A percentile compares a stretch with the other conserved stretches of the same genome.
These are phyloP conservation scores for Cytospora schulzeri DNA, from an alignment of 2,329 filamentous ascomycete genomes.

Conservation along the genomic window DNA sequence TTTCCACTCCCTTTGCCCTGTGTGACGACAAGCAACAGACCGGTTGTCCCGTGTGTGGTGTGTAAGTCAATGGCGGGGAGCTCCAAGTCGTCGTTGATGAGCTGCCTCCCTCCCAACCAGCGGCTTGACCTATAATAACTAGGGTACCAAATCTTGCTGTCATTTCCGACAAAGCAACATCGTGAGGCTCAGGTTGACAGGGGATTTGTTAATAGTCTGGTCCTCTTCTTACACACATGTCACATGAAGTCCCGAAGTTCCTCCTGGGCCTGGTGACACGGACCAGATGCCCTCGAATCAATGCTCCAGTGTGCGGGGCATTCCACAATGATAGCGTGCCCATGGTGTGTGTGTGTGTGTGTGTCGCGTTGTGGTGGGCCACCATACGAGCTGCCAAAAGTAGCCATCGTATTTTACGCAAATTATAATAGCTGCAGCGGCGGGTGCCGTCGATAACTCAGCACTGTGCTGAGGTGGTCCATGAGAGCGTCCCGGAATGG, in stretches of 20 bases:
- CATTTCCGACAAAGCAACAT: not conserved
- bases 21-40: not conserved
- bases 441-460: slow-evolving; percentile 3
- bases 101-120: not conserved
- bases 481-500: slow-evolving; percentile 5
- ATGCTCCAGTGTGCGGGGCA: not conserved
- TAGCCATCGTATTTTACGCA: slow-evolving; percentile 13
- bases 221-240: not conserved
- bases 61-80: not conserved
- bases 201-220: not conserved
- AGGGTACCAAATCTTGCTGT: not conserved
- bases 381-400: slow-evolving; percentile 1
- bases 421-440: not conserved
- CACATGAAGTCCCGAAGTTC: not conserved
- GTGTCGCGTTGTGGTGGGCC: not conserved
- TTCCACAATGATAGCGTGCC: not conserved
- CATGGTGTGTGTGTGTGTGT: not conserved
- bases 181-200: not conserved
- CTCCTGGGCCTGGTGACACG: not conserved
- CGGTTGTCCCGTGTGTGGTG: not conserved
- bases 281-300: not conserved
- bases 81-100: not conserved
- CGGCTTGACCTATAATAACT: not conserved
- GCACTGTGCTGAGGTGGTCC: slow-evolving; percentile 14
- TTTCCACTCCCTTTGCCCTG: not conserved